Percentiles rank a stretch among this genome's conserved stretches.
Evolutionary conservation across 2,329 filamentous ascomycete species (phyloP).

Genomic region (Tolypocladium endophyticum): DNA sequence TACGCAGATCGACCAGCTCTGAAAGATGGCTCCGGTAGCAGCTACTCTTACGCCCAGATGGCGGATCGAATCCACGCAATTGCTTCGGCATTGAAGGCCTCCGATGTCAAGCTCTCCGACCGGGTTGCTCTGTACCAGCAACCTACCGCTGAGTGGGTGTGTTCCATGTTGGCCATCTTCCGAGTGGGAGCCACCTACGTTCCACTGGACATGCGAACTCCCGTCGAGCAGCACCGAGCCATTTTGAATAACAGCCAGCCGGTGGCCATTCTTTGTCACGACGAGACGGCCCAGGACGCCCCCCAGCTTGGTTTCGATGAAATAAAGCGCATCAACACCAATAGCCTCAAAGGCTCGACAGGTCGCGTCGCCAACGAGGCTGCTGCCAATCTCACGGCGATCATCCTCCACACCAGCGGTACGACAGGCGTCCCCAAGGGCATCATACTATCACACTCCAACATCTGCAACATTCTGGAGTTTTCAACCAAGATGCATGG

Average conservation of each 20-base stretch:
- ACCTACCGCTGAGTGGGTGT: background rate
- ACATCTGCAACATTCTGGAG: background rate
- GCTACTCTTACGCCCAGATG: background rate
- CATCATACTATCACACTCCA: background rate
- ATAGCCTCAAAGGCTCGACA: background rate
- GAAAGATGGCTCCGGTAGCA: background rate
- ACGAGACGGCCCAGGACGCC: background rate
- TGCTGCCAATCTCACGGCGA: background rate
- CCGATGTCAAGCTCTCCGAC: background rate
- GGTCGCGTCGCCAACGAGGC: background rate
- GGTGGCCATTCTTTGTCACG: background rate
- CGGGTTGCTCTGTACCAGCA: background rate
- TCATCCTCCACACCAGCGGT: background rate
- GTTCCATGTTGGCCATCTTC: background rate
- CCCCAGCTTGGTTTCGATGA: background rate
- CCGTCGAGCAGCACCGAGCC: background rate
- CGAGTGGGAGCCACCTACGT: background rate
- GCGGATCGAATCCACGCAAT: background rate
- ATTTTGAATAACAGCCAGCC: background rate
- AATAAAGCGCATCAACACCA: background rate
- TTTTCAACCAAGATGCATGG: background rate
- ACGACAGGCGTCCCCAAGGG: background rate
- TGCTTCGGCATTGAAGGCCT: background rate
- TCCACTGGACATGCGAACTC: background rate
- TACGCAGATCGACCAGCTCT: background rate